Evolutionary conservation across 768 basidiomycete genomes (phyloP).

Genomic region (Lactarius hatsudake): DNA sequence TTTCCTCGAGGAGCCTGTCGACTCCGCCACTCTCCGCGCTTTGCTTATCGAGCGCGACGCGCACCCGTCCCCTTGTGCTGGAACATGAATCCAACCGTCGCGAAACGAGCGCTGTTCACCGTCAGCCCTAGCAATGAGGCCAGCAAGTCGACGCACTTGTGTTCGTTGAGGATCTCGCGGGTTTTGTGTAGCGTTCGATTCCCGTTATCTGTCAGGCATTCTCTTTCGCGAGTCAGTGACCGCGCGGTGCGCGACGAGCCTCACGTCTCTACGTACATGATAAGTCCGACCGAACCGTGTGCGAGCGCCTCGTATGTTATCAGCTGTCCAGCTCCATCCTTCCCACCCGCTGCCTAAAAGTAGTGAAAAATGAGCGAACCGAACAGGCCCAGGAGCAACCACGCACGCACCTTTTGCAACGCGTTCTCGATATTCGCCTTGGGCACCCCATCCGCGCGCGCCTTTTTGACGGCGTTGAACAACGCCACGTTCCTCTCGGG

Average conservation of each 20-base stretch:
- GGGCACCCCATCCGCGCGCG: slow-evolving; percentile 24
- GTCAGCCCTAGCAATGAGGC: background rate
- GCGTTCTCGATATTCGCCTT: slow-evolving; percentile 27
- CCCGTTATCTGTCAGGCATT: slow-evolving; percentile 27
- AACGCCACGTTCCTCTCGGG: slow-evolving; percentile 23
- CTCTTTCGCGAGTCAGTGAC: slow-evolving; percentile 19
- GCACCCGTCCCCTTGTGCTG: slow-evolving; percentile 22
- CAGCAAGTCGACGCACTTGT: slow-evolving; percentile 22
- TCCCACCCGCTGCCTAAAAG: slow-evolving; percentile 19
- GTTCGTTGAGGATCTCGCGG: slow-evolving; percentile 24
- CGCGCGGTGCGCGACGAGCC: too few relatives aligned
- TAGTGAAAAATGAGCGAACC: background rate
- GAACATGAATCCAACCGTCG: slow-evolving; percentile 28
- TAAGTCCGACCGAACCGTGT: slow-evolving; percentile 27
- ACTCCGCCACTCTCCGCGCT: slow-evolving; percentile 1
- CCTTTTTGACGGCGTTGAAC: slow-evolving; percentile 22
- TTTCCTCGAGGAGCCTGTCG: slow-evolving; percentile 23
- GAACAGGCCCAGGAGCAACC: too few relatives aligned
- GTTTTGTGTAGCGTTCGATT: slow-evolving; percentile 26
- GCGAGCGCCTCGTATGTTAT: slow-evolving; percentile 26
- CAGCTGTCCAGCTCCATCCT: slow-evolving; percentile 20
- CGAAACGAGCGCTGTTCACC: slow-evolving; percentile 23
- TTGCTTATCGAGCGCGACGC: slow-evolving; percentile 17
- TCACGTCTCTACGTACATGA: slow-evolving; percentile 23
- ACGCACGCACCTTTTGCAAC: slow-evolving; percentile 23